Conservation (phyloP, 2,329 filamentous ascomycete genomes). For the Plectosphaerella plurivora region DNA sequence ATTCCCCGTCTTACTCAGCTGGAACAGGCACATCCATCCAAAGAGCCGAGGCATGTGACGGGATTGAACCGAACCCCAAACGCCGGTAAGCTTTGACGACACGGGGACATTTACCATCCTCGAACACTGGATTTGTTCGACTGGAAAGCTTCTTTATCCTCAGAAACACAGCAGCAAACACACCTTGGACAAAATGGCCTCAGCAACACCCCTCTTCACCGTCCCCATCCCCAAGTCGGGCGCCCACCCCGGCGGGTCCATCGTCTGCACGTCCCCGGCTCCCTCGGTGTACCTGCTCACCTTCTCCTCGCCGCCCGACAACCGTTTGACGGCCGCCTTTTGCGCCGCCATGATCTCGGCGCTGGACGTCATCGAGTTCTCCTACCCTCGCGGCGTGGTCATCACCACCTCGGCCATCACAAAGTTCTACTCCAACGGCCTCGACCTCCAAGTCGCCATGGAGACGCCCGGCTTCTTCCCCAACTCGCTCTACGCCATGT, state of each 20-base stretch:
- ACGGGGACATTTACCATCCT: too few species aligned
- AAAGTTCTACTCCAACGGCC: constrained; percentile 81
- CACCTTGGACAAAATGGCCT: constrained; percentile 16
- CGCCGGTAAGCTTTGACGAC: too few species aligned
- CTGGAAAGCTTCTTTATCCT: neutral
- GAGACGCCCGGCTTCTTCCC: constrained; percentile 58
- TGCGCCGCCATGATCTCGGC: constrained; percentile 64
- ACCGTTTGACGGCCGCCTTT: constrained; percentile 67
- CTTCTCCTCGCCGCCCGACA: constrained; percentile 68
- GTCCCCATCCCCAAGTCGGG: constrained; percentile 47
- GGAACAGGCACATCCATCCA: too few species aligned
- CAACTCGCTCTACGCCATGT: constrained; percentile 58
- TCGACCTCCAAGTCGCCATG: constrained; percentile 68
- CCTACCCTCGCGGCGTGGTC: constrained; percentile 61
- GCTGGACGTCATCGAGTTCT: constrained; percentile 70
- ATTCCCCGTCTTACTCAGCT: too few species aligned
- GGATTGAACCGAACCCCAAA: too few species aligned
- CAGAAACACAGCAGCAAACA: neutral
- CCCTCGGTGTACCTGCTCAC: constrained; percentile 67
- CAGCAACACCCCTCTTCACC: constrained; percentile 45
- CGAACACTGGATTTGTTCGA: too few species aligned
- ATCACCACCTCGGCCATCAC: constrained; percentile 68
- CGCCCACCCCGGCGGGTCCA: constrained; percentile 47
- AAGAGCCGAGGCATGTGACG: too few species aligned
- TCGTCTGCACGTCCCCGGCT: constrained; percentile 58